A percentile compares a stretch with the other conserved stretches of the same genome.
These are phyloP conservation scores for Phytophthora meadii DNA, from an alignment of 352 stramenopile species.

Conservation along the genomic window DNA sequence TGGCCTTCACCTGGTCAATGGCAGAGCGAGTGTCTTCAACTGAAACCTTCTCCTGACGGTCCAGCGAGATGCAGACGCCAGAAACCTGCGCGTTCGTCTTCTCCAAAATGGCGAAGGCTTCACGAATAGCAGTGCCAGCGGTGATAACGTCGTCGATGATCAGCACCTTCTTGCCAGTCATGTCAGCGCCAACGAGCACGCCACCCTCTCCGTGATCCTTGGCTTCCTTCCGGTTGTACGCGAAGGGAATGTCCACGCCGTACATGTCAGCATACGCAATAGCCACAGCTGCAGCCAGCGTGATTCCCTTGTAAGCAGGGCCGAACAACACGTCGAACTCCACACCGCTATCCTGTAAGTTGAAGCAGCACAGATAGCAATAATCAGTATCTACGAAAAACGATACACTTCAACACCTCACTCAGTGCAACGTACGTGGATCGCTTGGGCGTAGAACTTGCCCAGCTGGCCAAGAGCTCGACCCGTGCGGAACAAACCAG, in stretches of 20 bases:
- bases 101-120: slow-evolving; percentile 93
- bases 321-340: slow-evolving; percentile 99
- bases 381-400: slow-evolving; percentile 11
- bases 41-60: slow-evolving; percentile 97
- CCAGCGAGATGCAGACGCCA: slow-evolving; percentile 97
- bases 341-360: slow-evolving; percentile 77
- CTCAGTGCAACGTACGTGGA: slow-evolving; percentile 68
- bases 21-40: slow-evolving; percentile 93
- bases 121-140: slow-evolving; percentile 97
- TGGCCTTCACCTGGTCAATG: slow-evolving; percentile 93
- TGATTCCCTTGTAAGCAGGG: slow-evolving; percentile 99
- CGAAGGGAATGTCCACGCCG: slow-evolving; percentile 94
- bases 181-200: slow-evolving; percentile 94
- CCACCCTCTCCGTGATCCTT: slow-evolving; percentile 99
- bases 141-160: slow-evolving; percentile 99
- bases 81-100: slow-evolving; percentile 93
- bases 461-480: slow-evolving; percentile 92
- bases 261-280: slow-evolving; percentile 93
- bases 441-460: slow-evolving; percentile 95
- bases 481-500: slow-evolving; percentile 96
- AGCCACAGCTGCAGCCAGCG: slow-evolving; percentile 94
- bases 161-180: slow-evolving; percentile 96
- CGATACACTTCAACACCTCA: neutral
- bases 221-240: slow-evolving; percentile 99
- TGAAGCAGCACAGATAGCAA: slow-evolving; percentile 25